Base-by-base conservation (phyloP, 768 basidiomycete species). In the Suillus subalutaceus region DNA sequence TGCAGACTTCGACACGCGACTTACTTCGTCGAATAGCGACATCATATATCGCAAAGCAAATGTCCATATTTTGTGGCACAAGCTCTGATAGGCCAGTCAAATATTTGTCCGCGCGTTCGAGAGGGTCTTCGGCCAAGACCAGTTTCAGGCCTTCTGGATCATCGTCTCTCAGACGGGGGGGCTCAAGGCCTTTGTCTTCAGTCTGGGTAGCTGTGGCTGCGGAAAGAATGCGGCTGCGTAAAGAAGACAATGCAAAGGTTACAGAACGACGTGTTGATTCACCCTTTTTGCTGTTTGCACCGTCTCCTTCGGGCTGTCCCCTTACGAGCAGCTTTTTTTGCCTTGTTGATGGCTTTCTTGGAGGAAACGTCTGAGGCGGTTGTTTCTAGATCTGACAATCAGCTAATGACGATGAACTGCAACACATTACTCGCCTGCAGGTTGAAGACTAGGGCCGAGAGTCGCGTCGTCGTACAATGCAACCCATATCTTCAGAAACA, bases 311-410 rank as follows among this genome's bases (percentile, higher is more conserved):
- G 67, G 86, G 82, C 0, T 81, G 81, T 71, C 88, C 88, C 75
- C 62, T 72, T 91, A 68, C 83, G 82, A 1, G 88, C 89, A 0
- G 90, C 85, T 75, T 93, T 94, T 79, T 93, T 94, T 15, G 92
- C 92, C 76, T 92, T 94, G 78, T 93, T 93, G 74, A 89, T 89
- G 0, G 91, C 91, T 74, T 93, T 93, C 76, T 92, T 93, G 77
- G 89, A 90, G 6, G 85, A 20, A 35, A 37, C 10, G 13, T 43
- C 15, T 43, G 35, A 9, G 46, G 61, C 18, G 16, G 26, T 63
- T 30, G 26, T 63, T 30, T 60, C 58, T 60, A 30, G 16, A 20
- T 60, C 18, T 30, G 15, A 64, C 26, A 6, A 53, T 52, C 20
- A 65, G 13, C 4, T 7, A 3, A 72, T 56, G 59, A 43, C 16